These are phyloP conservation scores for Cucumis cinereus DNA, from an alignment of 306 rosid genomes.

Conservation along the genomic window DNA sequence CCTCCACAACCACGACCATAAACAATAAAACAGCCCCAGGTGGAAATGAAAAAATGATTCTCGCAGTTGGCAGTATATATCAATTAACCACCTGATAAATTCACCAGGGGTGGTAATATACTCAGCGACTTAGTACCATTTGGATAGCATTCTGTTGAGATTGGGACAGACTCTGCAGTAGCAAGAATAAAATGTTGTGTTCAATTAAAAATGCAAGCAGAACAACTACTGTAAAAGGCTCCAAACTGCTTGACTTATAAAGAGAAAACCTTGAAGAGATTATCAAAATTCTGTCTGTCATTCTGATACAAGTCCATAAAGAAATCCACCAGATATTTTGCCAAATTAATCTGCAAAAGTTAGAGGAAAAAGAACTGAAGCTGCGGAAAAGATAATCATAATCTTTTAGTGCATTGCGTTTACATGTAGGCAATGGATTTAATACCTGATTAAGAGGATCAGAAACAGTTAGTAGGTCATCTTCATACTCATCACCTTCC, in stretches of 20 bases:
- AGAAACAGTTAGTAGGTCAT: slow-evolving; percentile 47
- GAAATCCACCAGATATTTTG: slow-evolving; percentile 52
- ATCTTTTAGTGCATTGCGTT: background rate
- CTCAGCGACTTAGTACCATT: slow-evolving; percentile 33
- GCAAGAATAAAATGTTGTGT: background rate
- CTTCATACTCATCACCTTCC: slow-evolving; percentile 79
- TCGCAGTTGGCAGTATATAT: too few relatives aligned
- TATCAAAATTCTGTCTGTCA: slow-evolving; percentile 45
- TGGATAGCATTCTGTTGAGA: slow-evolving; percentile 55
- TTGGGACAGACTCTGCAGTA: slow-evolving; percentile 56
- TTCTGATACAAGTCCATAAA: slow-evolving; percentile 46
- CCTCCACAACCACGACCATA: background rate
- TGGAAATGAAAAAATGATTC: background rate
- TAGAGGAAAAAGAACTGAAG: background rate
- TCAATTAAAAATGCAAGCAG: background rate
- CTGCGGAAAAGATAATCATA: background rate
- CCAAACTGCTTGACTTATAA: background rate
- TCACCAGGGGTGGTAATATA: background rate
- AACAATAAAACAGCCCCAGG: background rate
- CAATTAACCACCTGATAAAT: background rate
- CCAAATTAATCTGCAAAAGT: slow-evolving; percentile 58
- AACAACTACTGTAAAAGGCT: background rate
- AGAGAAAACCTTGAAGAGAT: slow-evolving; percentile 48
- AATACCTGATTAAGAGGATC: slow-evolving; percentile 87
- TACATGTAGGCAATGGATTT: background rate